Percentiles rank a stretch among this genome's conserved stretches.
Evolutionary conservation across 192 early-diverging fungal species (phyloP).

Genomic region (Cetraspora pellucida): DNA sequence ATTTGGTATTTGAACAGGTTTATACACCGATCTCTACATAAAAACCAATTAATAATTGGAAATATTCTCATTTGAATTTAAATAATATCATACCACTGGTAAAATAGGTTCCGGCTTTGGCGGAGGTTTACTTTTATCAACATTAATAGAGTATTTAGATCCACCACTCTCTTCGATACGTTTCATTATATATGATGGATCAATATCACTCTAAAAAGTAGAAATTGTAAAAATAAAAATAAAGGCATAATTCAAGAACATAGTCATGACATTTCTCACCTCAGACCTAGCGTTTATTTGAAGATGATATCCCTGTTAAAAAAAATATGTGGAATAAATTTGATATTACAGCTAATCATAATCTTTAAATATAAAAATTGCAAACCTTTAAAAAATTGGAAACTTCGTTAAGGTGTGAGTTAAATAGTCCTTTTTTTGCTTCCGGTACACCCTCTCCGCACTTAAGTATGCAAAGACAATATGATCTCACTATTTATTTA

Average conservation of each 20-base stretch:
- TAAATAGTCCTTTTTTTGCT: constrained; percentile 85
- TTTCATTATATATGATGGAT: constrained; percentile 83
- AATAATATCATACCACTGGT: constrained; percentile 46
- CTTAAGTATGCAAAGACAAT: constrained; percentile 39
- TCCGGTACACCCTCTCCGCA: constrained; percentile 95
- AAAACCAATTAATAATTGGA: background rate
- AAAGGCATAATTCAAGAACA: background rate
- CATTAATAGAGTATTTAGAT: constrained; percentile 79
- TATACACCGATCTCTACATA: constrained; percentile 56
- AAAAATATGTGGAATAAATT: background rate
- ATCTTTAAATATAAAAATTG: background rate
- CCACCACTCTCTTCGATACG: constrained; percentile 82
- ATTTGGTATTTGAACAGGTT: constrained; percentile 60
- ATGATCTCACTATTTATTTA: background rate
- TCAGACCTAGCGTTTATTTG: constrained; percentile 85
- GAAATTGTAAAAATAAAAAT: background rate
- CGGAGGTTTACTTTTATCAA: constrained; percentile 54
- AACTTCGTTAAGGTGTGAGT: constrained; percentile 80
- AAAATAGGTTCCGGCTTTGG: constrained; percentile 41
- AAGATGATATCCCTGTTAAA: constrained; percentile 73
- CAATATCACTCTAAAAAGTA: constrained; percentile 65
- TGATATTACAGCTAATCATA: background rate
- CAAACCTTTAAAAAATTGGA: constrained; percentile 75
- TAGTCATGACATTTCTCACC: constrained; percentile 16
- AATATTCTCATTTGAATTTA: background rate